phyloP scores from a whole-genome alignment of 129 eudicot genomes.

The Pulicaria dysenterica region DNA sequence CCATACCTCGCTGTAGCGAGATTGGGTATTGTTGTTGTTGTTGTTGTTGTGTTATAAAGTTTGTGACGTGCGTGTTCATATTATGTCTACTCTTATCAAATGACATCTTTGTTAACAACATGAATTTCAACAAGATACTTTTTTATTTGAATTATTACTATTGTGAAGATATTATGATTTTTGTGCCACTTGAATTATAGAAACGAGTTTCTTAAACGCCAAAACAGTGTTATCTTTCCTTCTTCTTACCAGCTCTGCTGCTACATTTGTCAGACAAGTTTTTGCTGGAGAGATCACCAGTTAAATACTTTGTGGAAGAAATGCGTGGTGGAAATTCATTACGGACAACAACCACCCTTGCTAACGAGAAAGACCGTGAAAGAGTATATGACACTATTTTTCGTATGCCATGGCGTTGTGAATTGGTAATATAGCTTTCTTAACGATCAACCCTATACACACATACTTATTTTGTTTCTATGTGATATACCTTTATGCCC shows the following conservation, averaged over 20 bases:
- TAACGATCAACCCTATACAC: background rate
- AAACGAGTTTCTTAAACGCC: slow-evolving; percentile 12
- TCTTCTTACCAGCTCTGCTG: slow-evolving; percentile 18
- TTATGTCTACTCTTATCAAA: background rate
- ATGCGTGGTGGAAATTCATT: slow-evolving; percentile 84
- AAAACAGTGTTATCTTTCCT: slow-evolving; percentile 12
- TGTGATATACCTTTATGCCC: slow-evolving; percentile 21
- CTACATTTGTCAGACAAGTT: slow-evolving; percentile 50
- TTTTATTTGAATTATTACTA: slow-evolving; percentile 1
- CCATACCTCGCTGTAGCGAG: too few relatives aligned
- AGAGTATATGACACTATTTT: slow-evolving; percentile 96
- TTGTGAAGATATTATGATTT: background rate
- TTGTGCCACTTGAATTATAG: slow-evolving; percentile 15
- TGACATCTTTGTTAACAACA: slow-evolving; percentile 12
- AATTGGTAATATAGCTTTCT: slow-evolving; percentile 58
- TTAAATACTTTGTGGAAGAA: slow-evolving; percentile 79
- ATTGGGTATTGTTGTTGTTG: too few relatives aligned
- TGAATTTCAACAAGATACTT: slow-evolving; percentile 16
- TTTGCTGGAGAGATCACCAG: slow-evolving; percentile 68
- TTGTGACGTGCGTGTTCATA: slow-evolving; percentile 8
- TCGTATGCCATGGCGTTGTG: slow-evolving; percentile 99
- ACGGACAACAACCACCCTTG: slow-evolving; percentile 74
- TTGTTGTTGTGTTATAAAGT: too few relatives aligned
- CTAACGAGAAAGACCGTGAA: slow-evolving; percentile 91
- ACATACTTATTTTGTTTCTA: background rate